Percentiles rank a stretch among this genome's conserved stretches.
Conservation (phyloP, 352 stramenopile species). For the Halophytophthora batemanensis region DNA sequence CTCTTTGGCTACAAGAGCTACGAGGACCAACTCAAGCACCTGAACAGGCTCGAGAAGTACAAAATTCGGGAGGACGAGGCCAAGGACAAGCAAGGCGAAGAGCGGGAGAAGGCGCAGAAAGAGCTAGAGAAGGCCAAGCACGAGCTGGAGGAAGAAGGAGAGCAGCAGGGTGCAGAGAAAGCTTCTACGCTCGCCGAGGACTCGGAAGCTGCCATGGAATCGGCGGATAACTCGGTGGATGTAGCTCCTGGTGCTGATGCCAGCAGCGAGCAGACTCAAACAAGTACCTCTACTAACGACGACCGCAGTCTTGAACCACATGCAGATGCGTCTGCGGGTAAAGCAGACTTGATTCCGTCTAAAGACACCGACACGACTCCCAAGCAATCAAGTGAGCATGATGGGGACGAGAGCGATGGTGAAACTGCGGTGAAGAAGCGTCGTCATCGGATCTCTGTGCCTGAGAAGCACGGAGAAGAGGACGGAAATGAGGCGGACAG, state of each 20-base stretch:
- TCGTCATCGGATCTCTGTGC: slow-evolving; percentile 37
- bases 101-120: slow-evolving; percentile 11
- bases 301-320: no score
- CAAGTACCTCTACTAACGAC: no score
- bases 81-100: slow-evolving; percentile 23
- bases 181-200: no score
- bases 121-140: slow-evolving; percentile 11
- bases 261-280: no score
- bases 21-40: slow-evolving; percentile 61
- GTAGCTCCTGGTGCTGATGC: no score
- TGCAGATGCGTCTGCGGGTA: no score
- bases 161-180: slow-evolving; percentile 3
- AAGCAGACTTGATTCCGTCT: no score
- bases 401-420: slow-evolving; percentile 14
- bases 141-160: slow-evolving; percentile 12
- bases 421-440: slow-evolving; percentile 23
- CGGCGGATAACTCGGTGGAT: slow-evolving; percentile 3
- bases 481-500: slow-evolving; percentile 64
- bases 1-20: slow-evolving; percentile 74
- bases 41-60: slow-evolving; percentile 65
- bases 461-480: slow-evolving; percentile 47
- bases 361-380: no score
- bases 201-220: no score
- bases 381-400: no score
- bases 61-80: slow-evolving; percentile 53